These are phyloP conservation scores for Pseudogymnoascus destructans DNA, from an alignment of 2,329 filamentous ascomycete genomes.

Conservation along the genomic window DNA sequence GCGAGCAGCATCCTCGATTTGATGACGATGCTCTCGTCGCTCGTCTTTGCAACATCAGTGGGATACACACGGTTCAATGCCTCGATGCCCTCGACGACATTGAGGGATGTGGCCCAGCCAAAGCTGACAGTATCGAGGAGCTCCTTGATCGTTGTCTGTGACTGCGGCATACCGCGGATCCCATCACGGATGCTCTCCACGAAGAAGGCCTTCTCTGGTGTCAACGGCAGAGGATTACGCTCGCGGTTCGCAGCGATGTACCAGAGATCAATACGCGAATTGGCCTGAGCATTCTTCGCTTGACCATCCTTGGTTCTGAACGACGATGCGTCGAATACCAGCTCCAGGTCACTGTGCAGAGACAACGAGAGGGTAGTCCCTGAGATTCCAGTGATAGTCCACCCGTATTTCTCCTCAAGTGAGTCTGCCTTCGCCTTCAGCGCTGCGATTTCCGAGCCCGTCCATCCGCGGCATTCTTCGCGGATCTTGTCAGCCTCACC, in stretches of 20 bases:
- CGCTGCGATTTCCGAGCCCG: constrained; percentile 60
- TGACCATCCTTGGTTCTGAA: constrained; percentile 34
- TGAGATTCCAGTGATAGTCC: constrained; percentile 55
- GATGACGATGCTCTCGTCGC: constrained; percentile 53
- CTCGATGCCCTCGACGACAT: constrained; percentile 46
- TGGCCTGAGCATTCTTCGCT: constrained; percentile 22
- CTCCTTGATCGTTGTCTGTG: constrained; percentile 39
- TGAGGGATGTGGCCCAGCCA: constrained; percentile 52
- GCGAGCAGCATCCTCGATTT: constrained; percentile 48
- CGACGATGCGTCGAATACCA: constrained; percentile 54
- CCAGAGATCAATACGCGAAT: constrained; percentile 51
- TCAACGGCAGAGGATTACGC: constrained; percentile 40
- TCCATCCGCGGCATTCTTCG: constrained; percentile 86
- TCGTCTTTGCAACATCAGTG: constrained; percentile 48
- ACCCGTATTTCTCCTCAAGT: constrained; percentile 55
- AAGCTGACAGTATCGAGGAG: constrained; percentile 46
- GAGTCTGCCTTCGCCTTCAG: constrained; percentile 59
- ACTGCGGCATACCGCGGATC: constrained; percentile 47
- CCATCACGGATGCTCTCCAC: constrained; percentile 58
- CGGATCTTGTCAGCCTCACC: constrained; percentile 68
- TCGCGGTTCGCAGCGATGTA: constrained; percentile 51
- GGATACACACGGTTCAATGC: constrained; percentile 51
- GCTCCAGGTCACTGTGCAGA: constrained; percentile 58
- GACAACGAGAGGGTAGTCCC: constrained; percentile 57
- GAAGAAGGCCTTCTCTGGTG: constrained; percentile 61